phyloP scores from a whole-genome alignment of 176 grass and related monocot species.

The Avena eriantha region DNA sequence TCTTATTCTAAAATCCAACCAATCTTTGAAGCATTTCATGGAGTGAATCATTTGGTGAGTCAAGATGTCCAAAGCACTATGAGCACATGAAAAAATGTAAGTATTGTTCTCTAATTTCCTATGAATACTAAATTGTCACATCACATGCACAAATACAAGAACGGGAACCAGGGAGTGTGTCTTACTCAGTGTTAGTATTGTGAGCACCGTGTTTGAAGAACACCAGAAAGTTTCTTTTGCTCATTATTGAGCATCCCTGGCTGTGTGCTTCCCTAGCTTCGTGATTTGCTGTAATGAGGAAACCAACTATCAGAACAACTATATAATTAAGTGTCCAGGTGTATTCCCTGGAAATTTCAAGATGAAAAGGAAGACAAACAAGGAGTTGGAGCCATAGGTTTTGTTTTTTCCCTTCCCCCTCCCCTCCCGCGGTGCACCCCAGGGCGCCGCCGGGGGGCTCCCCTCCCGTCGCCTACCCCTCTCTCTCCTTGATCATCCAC shows the following conservation, averaged over 20 bases:
- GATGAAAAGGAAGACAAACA: neutral
- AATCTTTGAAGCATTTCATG: constrained; percentile 8
- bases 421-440: too few relatives aligned
- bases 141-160: constrained; percentile 12
- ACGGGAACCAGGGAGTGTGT: neutral
- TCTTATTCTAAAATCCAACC: constrained; percentile 15
- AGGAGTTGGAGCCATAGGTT: neutral
- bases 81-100: neutral
- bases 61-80: neutral
- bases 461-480: too few relatives aligned
- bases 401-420: too few relatives aligned
- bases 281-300: neutral
- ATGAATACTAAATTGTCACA: neutral
- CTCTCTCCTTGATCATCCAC: too few relatives aligned
- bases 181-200: neutral
- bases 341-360: neutral
- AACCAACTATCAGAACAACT: constrained; percentile 14
- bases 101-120: neutral
- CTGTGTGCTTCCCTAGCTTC: neutral
- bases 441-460: too few relatives aligned
- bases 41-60: neutral
- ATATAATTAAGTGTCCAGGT: neutral
- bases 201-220: constrained; percentile 34
- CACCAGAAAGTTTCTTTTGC: constrained; percentile 1
- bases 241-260: neutral